Evolutionary conservation across 2,329 filamentous ascomycete species (phyloP).

Genomic region (Trichophyton rubrum): DNA sequence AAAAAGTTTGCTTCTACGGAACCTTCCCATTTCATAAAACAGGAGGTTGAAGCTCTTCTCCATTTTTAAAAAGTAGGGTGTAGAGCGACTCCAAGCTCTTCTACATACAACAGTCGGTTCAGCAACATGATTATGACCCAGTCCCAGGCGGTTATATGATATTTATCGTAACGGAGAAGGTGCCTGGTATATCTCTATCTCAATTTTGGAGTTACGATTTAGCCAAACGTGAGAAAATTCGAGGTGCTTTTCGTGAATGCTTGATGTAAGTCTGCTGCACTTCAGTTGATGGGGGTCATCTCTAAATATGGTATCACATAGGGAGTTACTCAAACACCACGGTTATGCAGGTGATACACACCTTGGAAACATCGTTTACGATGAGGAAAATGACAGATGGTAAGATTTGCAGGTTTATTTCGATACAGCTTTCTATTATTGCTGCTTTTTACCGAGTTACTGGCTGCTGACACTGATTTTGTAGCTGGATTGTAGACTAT

Average conservation of each 20-base stretch:
- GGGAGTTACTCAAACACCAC: background rate
- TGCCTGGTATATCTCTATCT: slow-evolving; percentile 5
- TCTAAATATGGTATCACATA: background rate
- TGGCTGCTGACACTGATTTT: background rate
- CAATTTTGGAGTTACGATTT: slow-evolving; percentile 6
- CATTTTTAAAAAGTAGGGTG: background rate
- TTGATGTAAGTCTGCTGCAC: background rate
- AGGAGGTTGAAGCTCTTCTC: background rate
- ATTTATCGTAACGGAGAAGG: slow-evolving; percentile 9
- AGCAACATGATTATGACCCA: background rate
- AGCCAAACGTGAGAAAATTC: slow-evolving; percentile 7
- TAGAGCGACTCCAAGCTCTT: slow-evolving; percentile 3
- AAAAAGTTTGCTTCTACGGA: background rate
- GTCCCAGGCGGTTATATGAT: slow-evolving; percentile 9
- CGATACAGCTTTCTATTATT: background rate
- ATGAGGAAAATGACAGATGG: slow-evolving; percentile 8
- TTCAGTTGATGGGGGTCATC: too few species aligned
- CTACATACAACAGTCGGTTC: background rate
- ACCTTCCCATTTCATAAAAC: background rate
- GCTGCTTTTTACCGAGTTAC: background rate
- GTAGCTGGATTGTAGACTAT: background rate
- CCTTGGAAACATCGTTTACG: slow-evolving; percentile 7
- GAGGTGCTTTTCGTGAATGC: slow-evolving; percentile 6
- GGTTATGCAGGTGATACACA: background rate
- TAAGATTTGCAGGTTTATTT: background rate